Evolutionary conservation across 164 flowering plant genomes (phyloP), one percentile per base, ranked within the genome.

Genomic region (Chimonanthus praecox): DNA sequence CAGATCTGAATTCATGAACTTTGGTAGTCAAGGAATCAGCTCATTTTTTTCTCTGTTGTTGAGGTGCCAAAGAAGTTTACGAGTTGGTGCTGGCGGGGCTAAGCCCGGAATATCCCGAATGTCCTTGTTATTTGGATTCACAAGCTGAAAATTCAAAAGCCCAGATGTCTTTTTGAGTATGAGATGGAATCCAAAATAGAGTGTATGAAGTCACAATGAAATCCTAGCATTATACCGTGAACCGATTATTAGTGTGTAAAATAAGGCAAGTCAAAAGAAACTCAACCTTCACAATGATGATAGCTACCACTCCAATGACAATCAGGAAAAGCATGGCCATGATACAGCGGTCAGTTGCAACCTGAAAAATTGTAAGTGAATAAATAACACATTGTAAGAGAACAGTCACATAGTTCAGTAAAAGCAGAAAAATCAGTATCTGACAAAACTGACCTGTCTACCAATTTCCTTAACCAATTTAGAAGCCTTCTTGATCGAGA

Each of bases 401-500:
- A 2, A 18, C 2, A n/a, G 8, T 47, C 3, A 67, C 3, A 54
- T 46, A 6, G 7, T 11, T 13, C 8, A 54, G 11, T n/a, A 8
- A 46, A 6, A 64, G 64, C 48, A 73, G 49, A 47, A 20, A n/a
- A 16, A 21, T 18, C 10, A 74, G 6, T 47, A 62, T 7, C 16
- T 71, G 68, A 45, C 3, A 48, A 63, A 9, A 64, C n/a, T 47
- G 68, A 94, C 99, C 99, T 94, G 97, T 76, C 99, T 85, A 72
- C 99, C 99, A 66, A 95, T 95, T 83, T 95, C 99, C 87, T 90
- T 93, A 75, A 93, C 98, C 74, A 95, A 86, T 84, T 93, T 92
- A 61, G 99, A 86, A 46, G 99, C 99, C 85, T 94, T 92, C 86
- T 94, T 94, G 61, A 94, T 87, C 50, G 99, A 91, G 79, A 92